Evolutionary conservation across 2,329 filamentous ascomycete genomes (phyloP).

Genomic region (Magnaporthales sp.): DNA sequence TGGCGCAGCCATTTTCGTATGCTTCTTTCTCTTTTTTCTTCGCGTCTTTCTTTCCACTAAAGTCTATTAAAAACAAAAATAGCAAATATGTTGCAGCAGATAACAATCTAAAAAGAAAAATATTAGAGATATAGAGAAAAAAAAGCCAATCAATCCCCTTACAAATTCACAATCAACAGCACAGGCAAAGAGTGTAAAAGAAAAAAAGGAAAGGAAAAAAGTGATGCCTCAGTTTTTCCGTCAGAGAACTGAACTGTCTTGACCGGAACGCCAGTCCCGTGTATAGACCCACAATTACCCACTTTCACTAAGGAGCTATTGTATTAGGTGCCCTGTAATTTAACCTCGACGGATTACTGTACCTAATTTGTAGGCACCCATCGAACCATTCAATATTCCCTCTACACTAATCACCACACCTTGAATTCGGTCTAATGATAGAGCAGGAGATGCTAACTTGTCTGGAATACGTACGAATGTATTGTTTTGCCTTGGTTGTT

Average conservation of each 20-base stretch:
- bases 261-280: background rate
- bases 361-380: no score
- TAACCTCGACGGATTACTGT: no score
- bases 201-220: no score
- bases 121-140: background rate
- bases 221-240: background rate
- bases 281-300: background rate
- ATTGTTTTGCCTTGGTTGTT: background rate
- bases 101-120: background rate
- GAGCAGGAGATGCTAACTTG: no score
- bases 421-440: no score
- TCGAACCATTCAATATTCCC: no score
- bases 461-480: no score
- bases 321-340: background rate
- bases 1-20: background rate
- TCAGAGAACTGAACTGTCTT: background rate
- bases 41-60: background rate
- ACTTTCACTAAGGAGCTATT: background rate
- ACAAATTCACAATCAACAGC: background rate
- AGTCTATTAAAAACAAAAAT: background rate
- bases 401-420: no score
- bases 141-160: background rate
- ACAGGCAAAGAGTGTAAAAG: no score
- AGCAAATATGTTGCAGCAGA: background rate
- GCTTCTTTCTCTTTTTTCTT: background rate